Base-by-base conservation (phyloP, 805 yeast genomes). In the Cyberlindnera samutprakarnensis region DNA sequence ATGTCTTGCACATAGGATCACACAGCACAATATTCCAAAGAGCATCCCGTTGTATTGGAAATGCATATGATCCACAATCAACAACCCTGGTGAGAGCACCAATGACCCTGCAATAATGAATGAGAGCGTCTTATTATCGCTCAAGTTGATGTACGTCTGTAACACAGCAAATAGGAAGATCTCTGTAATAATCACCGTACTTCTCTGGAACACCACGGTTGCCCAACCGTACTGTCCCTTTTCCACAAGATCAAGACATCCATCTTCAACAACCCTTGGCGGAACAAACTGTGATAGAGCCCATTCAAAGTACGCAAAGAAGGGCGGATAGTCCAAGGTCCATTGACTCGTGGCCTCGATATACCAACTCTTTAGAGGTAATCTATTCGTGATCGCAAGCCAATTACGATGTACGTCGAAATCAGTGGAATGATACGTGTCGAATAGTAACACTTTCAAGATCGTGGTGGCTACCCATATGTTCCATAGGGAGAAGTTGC, bases 291-390 rank as follows among this genome's bases (percentile, higher is more conserved):
- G 78, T 0, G 94, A 67, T 29, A 92, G 53, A 3, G 68, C 14
- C 83, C 87, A 86, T 56, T 92, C 98, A 46, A 92, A 90, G 57
- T 86, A 88, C 0, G 98, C 98, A 57, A 92, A 92, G 48, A 87
- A 84, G 0, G 99, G 99, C 9, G 99, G 98, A 58, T 90, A 92
- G 56, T 92, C 98, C 25, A 92, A 61, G 0, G 97, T 92, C 96
- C 97, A 92, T 51, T 82, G 87, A 27, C 74, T 70, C 0, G 85
- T 75, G 28, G 65, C 56, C 42, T 92, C 95, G 25, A 66, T 53
- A 53, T 92, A 92, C 99, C 99, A 92, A 33, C 80, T 54, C 12
- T 59, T 59, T 13, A 88, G 30, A 0, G 96, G 96, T 14, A 88
- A 57, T 5, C 68, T 67, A 46, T 76, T 61, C 1, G 97, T 90